Base-by-base conservation (phyloP, 306 rosid genomes). In the Sicyos baderoa region DNA sequence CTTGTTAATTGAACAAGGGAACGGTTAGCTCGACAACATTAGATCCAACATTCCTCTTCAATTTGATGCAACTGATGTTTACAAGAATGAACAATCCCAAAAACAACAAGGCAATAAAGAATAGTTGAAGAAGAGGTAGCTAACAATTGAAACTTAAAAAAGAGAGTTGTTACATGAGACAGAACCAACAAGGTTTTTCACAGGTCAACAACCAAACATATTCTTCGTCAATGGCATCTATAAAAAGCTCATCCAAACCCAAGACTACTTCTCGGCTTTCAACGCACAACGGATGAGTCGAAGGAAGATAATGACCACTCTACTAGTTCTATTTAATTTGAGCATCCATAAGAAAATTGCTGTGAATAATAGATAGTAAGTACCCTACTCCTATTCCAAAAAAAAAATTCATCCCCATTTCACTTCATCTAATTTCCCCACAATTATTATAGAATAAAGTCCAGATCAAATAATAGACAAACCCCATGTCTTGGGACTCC, bases 191-290 rank as follows among this genome's bases (percentile, higher is more conserved):
- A 19, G 29, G 53, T 63, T 63, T 42, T 18, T n/a, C 10, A 63
- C 15, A 0, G n/a, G 29, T 19, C 50, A 18, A 15, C 35, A 21
- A 22, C 54, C 37, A 19, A 10, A 62, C 27, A 40, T 23, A 10
- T 22, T 55, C 68, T 40, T n/a, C 13, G 44, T 18, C 54, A 44
- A 64, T 19, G 53, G 18, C 70, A 64, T 64, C 54, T 64, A n/a
- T n/a, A 64, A 64, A 18, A 11, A 12, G 53, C 19, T 19, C 70
- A 45, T 18, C 52, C 52, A 37, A 63, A 37, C 52, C 17, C 9
- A 19, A 42, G 48, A 63, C 21, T 13, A 16, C 50, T 12, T 62
- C 27, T 62, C 3, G 9, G 9, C 21, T 59, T 59, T 62, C 18
- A 42, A 63, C 10, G 40, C 52, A 40, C 1, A 0, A 63, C 10